Conservation (phyloP, 176 grass and related monocot genomes). For the Panicum miliaceum region DNA sequence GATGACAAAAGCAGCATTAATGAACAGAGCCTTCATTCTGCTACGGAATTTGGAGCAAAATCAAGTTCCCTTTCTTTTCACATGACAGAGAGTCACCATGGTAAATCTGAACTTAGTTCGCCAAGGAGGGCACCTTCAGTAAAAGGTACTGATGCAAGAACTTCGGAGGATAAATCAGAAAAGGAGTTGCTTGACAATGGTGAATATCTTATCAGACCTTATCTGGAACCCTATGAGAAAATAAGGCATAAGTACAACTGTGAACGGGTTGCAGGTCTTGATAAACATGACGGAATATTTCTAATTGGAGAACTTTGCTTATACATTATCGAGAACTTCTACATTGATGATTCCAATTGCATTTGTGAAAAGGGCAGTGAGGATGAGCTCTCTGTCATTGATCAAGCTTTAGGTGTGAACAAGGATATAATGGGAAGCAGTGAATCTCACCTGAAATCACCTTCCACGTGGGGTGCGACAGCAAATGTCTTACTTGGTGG, state of each 20-base stretch:
- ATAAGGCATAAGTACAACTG: slow-evolving; percentile 95
- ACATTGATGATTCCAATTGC: slow-evolving; percentile 89
- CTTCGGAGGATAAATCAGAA: slow-evolving; percentile 85
- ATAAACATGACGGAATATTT: slow-evolving; percentile 98
- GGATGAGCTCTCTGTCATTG: slow-evolving; percentile 94
- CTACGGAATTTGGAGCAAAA: slow-evolving; percentile 81
- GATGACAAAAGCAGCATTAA: slow-evolving; percentile 91
- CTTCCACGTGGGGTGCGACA: slow-evolving; percentile 57
- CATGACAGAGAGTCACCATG: slow-evolving; percentile 70
- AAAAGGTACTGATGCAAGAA: slow-evolving; percentile 71
- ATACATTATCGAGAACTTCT: slow-evolving; percentile 99
- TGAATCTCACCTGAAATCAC: slow-evolving; percentile 84
- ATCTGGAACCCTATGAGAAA: slow-evolving; percentile 92
- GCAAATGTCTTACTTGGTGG: slow-evolving; percentile 70
- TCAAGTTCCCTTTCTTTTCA: slow-evolving; percentile 79
- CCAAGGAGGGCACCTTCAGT: slow-evolving; percentile 67
- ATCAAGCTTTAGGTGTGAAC: slow-evolving; percentile 98
- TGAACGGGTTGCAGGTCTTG: slow-evolving; percentile 92
- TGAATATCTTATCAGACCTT: slow-evolving; percentile 96
- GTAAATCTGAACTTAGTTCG: slow-evolving; percentile 79
- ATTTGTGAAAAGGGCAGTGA: slow-evolving; percentile 92
- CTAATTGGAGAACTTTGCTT: slow-evolving; percentile 93
- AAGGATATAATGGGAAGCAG: slow-evolving; percentile 79
- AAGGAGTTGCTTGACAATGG: slow-evolving; percentile 94
- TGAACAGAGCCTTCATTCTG: slow-evolving; percentile 95